Evolutionary conservation across 352 stramenopile genomes (phyloP).

Genomic region (Phytophthora foliorum): DNA sequence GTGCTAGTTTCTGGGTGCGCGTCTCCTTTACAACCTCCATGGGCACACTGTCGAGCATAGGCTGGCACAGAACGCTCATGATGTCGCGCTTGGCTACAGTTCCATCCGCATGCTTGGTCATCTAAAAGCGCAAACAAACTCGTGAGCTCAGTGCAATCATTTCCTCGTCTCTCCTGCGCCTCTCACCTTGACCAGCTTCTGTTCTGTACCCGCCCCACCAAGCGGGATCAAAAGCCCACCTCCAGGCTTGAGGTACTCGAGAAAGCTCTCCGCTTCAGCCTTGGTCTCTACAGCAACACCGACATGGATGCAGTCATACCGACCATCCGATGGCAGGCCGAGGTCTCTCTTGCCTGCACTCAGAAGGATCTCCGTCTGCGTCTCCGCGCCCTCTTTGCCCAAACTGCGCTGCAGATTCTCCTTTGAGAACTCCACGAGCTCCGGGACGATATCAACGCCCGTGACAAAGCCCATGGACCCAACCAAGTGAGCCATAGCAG

Average conservation of each 20-base stretch:
- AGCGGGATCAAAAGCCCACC: slow-evolving; percentile 79
- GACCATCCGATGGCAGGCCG: slow-evolving; percentile 35
- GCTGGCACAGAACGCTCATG: slow-evolving; percentile 90
- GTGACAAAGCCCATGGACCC: slow-evolving; percentile 60
- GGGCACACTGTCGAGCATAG: slow-evolving; percentile 71
- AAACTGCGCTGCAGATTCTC: slow-evolving; percentile 67
- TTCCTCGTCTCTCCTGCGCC: not conserved
- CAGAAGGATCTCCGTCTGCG: slow-evolving; percentile 53
- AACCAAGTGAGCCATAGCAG: slow-evolving; percentile 81
- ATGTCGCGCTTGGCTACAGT: slow-evolving; percentile 73
- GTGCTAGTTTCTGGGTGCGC: slow-evolving; percentile 62
- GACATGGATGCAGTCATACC: slow-evolving; percentile 85
- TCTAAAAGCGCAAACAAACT: slow-evolving; percentile 38
- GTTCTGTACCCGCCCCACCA: slow-evolving; percentile 62
- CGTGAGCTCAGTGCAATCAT: slow-evolving; percentile 7
- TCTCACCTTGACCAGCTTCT: slow-evolving; percentile 85
- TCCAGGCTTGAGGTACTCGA: slow-evolving; percentile 74
- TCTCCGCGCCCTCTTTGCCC: slow-evolving; percentile 42
- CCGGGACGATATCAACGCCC: slow-evolving; percentile 84
- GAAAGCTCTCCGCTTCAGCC: slow-evolving; percentile 71
- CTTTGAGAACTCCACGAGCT: slow-evolving; percentile 75
- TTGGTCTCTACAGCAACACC: slow-evolving; percentile 85
- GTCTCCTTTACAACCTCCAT: slow-evolving; percentile 62
- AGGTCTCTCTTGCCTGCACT: slow-evolving; percentile 58
- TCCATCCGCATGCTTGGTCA: slow-evolving; percentile 73